Conservation (phyloP, 306 rosid genomes). For the Cicer pinnatifidum region DNA sequence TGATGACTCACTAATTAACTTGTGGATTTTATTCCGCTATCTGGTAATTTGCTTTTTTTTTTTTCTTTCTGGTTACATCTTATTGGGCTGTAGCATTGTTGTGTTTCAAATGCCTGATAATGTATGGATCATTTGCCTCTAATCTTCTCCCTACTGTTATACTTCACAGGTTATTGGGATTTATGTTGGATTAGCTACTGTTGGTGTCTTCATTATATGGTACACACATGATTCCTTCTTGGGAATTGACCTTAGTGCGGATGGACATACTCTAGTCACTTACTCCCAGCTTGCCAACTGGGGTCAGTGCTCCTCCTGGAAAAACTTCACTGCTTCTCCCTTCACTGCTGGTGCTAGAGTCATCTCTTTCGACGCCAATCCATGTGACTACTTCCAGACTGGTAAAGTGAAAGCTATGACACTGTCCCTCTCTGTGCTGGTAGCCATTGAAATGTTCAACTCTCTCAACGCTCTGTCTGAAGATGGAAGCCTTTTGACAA, state of each 20-base stretch:
- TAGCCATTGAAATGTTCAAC: slow-evolving; percentile 96
- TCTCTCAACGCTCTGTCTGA: slow-evolving; percentile 90
- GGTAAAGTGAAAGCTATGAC: slow-evolving; percentile 93
- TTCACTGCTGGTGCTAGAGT: slow-evolving; percentile 74
- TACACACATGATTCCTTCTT: slow-evolving; percentile 78
- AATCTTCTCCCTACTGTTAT: slow-evolving; percentile 26
- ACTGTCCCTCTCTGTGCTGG: slow-evolving; percentile 88
- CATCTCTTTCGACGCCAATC: slow-evolving; percentile 57
- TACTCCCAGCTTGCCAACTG: slow-evolving; percentile 90
- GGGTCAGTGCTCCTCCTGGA: slow-evolving; percentile 83
- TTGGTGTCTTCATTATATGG: slow-evolving; percentile 89
- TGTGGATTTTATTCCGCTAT: slow-evolving; percentile 94
- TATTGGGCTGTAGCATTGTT: background rate
- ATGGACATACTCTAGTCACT: slow-evolving; percentile 84
- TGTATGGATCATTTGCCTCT: background rate
- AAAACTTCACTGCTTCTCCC: slow-evolving; percentile 75
- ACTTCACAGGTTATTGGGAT: slow-evolving; percentile 75
- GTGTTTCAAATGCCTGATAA: slow-evolving; percentile 14
- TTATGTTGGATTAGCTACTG: slow-evolving; percentile 88
- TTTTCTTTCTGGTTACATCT: background rate
- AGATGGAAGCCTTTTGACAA: slow-evolving; percentile 82
- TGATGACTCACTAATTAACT: slow-evolving; percentile 74
- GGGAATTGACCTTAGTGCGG: slow-evolving; percentile 85
- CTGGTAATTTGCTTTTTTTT: slow-evolving; percentile 54
- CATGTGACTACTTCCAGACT: slow-evolving; percentile 75